Evolutionary conservation across 768 basidiomycete species (phyloP).

Genomic region (Sporobolomyces phaffii): DNA sequence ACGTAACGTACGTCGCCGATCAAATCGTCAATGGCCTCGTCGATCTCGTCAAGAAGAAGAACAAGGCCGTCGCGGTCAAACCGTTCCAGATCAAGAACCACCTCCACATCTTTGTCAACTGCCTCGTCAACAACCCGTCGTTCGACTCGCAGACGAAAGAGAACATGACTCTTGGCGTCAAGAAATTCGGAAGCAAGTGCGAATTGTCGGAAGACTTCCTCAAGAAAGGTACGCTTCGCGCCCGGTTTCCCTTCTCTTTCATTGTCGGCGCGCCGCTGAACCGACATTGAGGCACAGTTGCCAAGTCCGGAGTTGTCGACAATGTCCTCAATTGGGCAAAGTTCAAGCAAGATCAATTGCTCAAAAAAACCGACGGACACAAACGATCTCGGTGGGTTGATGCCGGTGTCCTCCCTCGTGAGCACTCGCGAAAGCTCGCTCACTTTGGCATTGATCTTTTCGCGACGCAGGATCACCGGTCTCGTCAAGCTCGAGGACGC

Average conservation of each 20-base stretch:
- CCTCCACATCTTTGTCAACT: conserved; percentile 97
- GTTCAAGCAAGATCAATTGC: conserved; percentile 90
- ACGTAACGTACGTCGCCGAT: conserved; percentile 76
- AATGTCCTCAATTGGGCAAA: conserved; percentile 92
- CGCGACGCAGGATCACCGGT: conserved; percentile 64
- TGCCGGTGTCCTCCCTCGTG: neutral
- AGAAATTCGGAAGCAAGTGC: conserved; percentile 84
- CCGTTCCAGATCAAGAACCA: conserved; percentile 90
- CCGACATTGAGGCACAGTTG: no score
- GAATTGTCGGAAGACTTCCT: conserved; percentile 81
- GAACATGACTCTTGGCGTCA: conserved; percentile 73
- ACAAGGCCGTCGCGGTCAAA: conserved; percentile 92
- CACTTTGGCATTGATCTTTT: neutral
- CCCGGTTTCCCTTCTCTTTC: neutral
- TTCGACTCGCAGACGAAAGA: conserved; percentile 99
- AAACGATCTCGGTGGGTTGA: conserved; percentile 75
- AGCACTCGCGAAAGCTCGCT: conserved; percentile 12
- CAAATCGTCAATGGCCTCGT: conserved; percentile 81
- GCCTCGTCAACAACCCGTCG: conserved; percentile 91
- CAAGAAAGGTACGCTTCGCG: conserved; percentile 67
- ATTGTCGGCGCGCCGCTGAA: no score
- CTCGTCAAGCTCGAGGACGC: conserved; percentile 91
- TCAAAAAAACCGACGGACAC: conserved; percentile 88
- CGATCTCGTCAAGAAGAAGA: conserved; percentile 84
- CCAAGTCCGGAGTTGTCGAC: conserved; percentile 83